Base-by-base conservation (phyloP, 2,329 filamentous ascomycete species). In the Furcasterigmium furcatum region DNA sequence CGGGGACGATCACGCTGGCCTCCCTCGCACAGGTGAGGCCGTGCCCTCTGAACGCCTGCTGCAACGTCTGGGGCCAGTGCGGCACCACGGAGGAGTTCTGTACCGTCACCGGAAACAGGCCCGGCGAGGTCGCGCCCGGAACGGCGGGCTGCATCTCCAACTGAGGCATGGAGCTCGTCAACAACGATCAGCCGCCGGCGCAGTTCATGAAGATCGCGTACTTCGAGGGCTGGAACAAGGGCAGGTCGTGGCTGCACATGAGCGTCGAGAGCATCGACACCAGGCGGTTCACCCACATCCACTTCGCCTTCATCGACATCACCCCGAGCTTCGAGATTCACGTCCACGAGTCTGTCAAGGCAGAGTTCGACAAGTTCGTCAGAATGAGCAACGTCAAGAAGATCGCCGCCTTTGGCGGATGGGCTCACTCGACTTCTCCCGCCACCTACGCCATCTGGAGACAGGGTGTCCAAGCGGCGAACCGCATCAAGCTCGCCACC, bases 381-480 rank as follows among this genome's bases (percentile, higher is more conserved):
- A 45, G 48, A 1, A 32, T 65, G 12, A 47, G 22, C 1, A 54
- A 53, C 9, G n/a, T 60, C 35, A 68, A 72, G 48, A 55, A 52
- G n/a, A 66, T 76, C 30, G 22, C 74, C 9, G 65, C 67, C 1
- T 65, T 75, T 50, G 70, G 71, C 18, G 72, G 72, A 21, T 74
- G 72, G 72, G 57, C 44, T 39, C 27, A 44, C 21, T 70, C 63
- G 1, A 73, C 70, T 0, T 54, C 59, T 2, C 56, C 62, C 0
- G 55, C 43, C 5, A 69, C 66, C 0, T 71, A 63, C 45, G 29
- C 45, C 16, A 65, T 72, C 32, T 65, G 73, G 44, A 58, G 69
- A 2, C 46, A 66, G 7, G 65, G 47, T 14, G 58, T 69, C 4
- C 57, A 16, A 27, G 30, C 49, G 9, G 60, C 46, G 1, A 72